Conservation (phyloP, 2,329 filamentous ascomycete species). For the Phoma sp. region DNA sequence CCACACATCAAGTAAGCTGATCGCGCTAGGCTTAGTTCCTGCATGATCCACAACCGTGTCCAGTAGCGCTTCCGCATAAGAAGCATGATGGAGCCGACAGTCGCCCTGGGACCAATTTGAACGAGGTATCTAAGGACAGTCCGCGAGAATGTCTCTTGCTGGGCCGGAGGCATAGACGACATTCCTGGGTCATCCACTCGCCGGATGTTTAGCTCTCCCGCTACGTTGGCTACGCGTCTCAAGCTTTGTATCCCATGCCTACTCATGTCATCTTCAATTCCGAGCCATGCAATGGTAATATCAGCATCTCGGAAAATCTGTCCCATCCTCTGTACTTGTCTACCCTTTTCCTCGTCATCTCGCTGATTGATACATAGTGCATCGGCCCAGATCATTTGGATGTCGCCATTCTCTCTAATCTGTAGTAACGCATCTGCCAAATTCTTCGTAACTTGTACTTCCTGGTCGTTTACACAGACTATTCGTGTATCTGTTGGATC, state of each 20-base stretch:
- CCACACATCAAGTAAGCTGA: not conserved
- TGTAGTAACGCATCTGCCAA: not conserved
- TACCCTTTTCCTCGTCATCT: not conserved
- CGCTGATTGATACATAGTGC: not conserved
- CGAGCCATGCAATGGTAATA: not conserved
- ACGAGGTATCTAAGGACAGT: not conserved
- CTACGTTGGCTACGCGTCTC: too few species aligned
- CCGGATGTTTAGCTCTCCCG: not conserved
- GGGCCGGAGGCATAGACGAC: not conserved
- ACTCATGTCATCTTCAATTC: too few species aligned
- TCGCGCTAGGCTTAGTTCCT: not conserved
- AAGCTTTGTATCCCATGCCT: too few species aligned
- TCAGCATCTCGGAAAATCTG: not conserved
- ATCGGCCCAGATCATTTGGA: not conserved
- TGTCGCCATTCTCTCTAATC: not conserved
- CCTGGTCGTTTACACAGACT: too few species aligned
- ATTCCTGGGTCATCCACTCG: not conserved
- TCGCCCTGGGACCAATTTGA: not conserved
- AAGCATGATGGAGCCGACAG: not conserved
- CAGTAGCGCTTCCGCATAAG: not conserved
- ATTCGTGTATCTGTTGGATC: too few species aligned
- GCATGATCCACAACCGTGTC: not conserved
- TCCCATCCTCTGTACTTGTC: not conserved
- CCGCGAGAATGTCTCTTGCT: not conserved
- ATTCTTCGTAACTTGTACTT: too few species aligned